These are phyloP conservation scores for Fistulinella prunicolor DNA, from an alignment of 768 basidiomycete species.

Conservation along the genomic window DNA sequence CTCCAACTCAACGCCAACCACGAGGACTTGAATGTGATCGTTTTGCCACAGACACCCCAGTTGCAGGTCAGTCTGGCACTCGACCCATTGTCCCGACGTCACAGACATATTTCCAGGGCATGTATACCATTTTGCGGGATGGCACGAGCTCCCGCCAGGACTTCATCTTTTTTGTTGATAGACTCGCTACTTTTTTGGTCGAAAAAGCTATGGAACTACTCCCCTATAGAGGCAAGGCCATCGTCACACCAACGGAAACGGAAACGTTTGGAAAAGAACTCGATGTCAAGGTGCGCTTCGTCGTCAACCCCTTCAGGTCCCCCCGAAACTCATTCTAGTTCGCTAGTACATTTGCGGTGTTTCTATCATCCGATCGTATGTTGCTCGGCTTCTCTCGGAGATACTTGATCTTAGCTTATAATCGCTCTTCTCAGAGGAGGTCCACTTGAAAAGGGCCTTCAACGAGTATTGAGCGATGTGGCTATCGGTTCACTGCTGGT, in stretches of 20 bases:
- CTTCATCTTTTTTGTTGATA: constrained; percentile 90
- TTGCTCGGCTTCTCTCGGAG: constrained; percentile 10
- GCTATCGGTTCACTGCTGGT: constrained; percentile 87
- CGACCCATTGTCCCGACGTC: neutral
- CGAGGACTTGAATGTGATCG: constrained; percentile 52
- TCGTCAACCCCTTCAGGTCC: neutral
- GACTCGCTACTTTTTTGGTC: constrained; percentile 78
- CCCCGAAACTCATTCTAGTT: neutral
- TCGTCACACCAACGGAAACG: constrained; percentile 66
- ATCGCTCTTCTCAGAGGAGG: constrained; percentile 58
- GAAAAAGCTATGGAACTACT: constrained; percentile 82
- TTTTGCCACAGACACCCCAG: constrained; percentile 79
- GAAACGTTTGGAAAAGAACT: constrained; percentile 59
- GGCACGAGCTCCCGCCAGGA: constrained; percentile 69
- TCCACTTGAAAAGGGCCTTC: constrained; percentile 87
- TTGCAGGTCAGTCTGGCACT: constrained; percentile 51
- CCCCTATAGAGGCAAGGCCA: constrained; percentile 59
- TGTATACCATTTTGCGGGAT: constrained; percentile 84
- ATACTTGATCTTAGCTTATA: neutral
- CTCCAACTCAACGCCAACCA: constrained; percentile 36
- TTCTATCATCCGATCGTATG: constrained; percentile 83
- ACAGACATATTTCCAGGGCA: constrained; percentile 53
- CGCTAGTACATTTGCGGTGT: constrained; percentile 79
- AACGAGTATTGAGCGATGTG: constrained; percentile 81
- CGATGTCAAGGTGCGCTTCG: constrained; percentile 49